These are phyloP conservation scores for Chytriomyces hyalinus DNA, from an alignment of 192 early-diverging fungal species.

Conservation along the genomic window DNA sequence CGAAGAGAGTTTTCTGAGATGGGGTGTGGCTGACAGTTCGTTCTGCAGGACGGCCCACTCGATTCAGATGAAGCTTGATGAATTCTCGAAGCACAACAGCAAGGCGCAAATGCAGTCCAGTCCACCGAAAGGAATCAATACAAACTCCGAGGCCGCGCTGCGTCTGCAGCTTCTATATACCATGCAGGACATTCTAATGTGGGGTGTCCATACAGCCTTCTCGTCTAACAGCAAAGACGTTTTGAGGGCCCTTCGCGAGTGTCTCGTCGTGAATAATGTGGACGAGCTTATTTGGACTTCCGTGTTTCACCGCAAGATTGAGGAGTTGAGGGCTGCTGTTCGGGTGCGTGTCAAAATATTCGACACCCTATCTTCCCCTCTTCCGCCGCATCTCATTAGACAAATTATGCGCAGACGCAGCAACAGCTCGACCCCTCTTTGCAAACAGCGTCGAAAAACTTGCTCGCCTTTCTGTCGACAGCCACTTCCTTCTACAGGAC, in stretches of 20 bases:
- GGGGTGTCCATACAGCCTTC: background rate
- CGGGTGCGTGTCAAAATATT: background rate
- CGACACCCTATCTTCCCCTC: background rate
- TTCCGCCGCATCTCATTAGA: background rate
- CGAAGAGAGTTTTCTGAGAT: too few relatives aligned
- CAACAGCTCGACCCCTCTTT: background rate
- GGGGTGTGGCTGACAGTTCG: too few relatives aligned
- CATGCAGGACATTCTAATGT: constrained; percentile 7
- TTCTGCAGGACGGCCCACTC: too few relatives aligned
- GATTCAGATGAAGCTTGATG: too few relatives aligned
- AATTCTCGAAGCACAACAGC: too few relatives aligned
- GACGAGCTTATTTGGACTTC: constrained; percentile 50
- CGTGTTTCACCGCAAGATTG: constrained; percentile 44
- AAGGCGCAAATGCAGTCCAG: too few relatives aligned
- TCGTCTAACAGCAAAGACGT: background rate
- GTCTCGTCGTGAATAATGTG: constrained; percentile 15
- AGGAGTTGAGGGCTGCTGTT: constrained; percentile 33
- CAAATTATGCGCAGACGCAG: background rate
- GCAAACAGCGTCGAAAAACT: constrained; percentile 17
- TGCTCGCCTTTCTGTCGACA: constrained; percentile 31
- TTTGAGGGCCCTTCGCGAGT: background rate
- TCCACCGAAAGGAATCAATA: too few relatives aligned
- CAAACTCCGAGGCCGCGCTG: background rate
- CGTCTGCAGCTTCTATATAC: constrained; percentile 24
- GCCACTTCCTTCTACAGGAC: constrained; percentile 46